Conservation (phyloP, 208 protist genomes). For the Blastocrithidia nonstop region DNA sequence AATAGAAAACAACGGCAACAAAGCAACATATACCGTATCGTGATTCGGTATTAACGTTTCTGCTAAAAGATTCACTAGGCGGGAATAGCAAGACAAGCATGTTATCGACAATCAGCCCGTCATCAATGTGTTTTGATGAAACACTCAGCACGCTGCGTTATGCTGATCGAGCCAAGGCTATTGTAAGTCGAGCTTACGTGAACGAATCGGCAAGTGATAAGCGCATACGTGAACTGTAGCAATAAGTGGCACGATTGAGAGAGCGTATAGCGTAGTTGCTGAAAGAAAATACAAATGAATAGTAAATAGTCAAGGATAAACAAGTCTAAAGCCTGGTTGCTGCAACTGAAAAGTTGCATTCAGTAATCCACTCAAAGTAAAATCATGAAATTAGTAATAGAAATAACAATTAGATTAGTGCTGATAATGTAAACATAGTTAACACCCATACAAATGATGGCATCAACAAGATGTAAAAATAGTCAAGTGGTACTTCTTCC, state of each 20-base stretch:
- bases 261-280: slow-evolving; percentile 44
- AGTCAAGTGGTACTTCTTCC: too few relatives aligned
- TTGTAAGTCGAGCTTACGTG: slow-evolving; percentile 73
- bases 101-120: slow-evolving; percentile 78
- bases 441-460: too few relatives aligned
- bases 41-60: slow-evolving; percentile 73
- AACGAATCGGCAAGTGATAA: slow-evolving; percentile 79
- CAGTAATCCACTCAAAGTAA: too few relatives aligned
- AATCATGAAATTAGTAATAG: too few relatives aligned
- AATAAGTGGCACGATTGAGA: slow-evolving; percentile 49
- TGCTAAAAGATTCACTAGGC: slow-evolving; percentile 82
- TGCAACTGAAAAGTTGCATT: too few relatives aligned
- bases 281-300: too few relatives aligned
- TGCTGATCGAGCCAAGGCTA: slow-evolving; percentile 84
- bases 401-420: too few relatives aligned
- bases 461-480: too few relatives aligned
- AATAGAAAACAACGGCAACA: background rate
- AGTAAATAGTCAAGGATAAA: too few relatives aligned
- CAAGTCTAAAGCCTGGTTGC: too few relatives aligned
- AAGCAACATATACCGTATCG: slow-evolving; percentile 70
- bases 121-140: slow-evolving; percentile 60
- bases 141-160: slow-evolving; percentile 85
- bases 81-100: slow-evolving; percentile 88
- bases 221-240: slow-evolving; percentile 72
- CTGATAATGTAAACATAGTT: too few relatives aligned